A percentile compares a stretch with the other conserved stretches of the same genome.
Evolutionary conservation across 164 flowering plant species (phyloP).

Genomic region (Aristolochia californica): DNA sequence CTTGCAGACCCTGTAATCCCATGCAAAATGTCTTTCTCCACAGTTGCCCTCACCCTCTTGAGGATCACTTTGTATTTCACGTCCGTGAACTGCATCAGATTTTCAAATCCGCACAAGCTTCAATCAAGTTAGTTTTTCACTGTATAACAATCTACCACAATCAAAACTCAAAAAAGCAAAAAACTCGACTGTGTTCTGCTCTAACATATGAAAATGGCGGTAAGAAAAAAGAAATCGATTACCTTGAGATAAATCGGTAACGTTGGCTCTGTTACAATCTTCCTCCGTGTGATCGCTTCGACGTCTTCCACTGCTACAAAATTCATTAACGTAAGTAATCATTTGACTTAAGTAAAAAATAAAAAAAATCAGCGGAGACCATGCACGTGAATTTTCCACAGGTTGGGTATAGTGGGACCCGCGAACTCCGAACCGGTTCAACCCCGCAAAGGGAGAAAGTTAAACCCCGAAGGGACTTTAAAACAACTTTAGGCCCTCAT

Average conservation of each 20-base stretch:
- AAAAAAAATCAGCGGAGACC: no score
- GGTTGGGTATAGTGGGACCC: no score
- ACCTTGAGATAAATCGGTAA: constrained; percentile 92
- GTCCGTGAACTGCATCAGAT: constrained; percentile 66
- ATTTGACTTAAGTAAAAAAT: no score
- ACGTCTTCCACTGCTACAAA: constrained; percentile 57
- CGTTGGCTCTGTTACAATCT: constrained; percentile 69
- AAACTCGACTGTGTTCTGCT: not conserved
- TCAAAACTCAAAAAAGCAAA: no score
- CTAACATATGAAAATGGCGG: not conserved
- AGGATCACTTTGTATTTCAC: constrained; percentile 64
- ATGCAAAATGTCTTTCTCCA: constrained; percentile 62
- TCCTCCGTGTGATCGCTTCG: constrained; percentile 45
- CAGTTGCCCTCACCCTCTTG: constrained; percentile 41
- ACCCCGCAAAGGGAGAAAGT: no score
- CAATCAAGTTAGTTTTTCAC: no score
- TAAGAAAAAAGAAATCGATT: not conserved
- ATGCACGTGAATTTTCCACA: no score
- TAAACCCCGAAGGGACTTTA: no score
- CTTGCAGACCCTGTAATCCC: constrained; percentile 74
- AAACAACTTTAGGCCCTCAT: constrained; percentile 1
- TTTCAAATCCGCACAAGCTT: not conserved
- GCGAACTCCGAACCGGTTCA: no score
- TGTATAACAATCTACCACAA: not conserved
- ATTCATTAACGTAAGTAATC: not conserved